Base-by-base conservation (phyloP, 495 filamentous ascomycete species). In the Choiromyces venosus region DNA sequence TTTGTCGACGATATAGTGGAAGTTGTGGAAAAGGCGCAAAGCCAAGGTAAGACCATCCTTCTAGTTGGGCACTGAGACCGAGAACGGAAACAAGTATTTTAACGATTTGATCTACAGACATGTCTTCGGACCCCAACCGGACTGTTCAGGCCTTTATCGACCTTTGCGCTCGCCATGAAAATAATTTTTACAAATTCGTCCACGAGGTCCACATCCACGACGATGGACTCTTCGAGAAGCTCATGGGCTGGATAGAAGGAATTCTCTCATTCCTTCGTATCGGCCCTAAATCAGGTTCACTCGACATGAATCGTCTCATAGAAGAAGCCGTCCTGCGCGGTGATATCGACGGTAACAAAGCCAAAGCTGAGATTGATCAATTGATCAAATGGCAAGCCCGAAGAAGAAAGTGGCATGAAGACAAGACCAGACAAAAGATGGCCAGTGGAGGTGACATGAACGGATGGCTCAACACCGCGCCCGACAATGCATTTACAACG, bases 101-200 rank as follows among this genome's bases (percentile, higher is more conserved):
- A 12, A 68, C 39, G 10, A 10, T 56, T 33, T 16, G 16, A 61
- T 61, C 52, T 33, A 33, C 9, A 61, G 96, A 97, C 82, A 89
- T 94, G 65, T 91, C 91, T 0, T 93, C 93, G 0, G 95, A 99
- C 81, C 95, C 95, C 19, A 99, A 99, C 83, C 93, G 97, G 83
- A 99, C 95, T 0, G 95, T 99, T n/a, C 95, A 99, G 82, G 87
- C 92, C 44, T 99, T 99, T 82, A 99, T 98, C 81, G 96, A 99
- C 82, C 88, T 99, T 61, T 99, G 95, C 82, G 91, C 92, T 72
- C 89, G 95, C 21, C 95, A 99, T 82, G 91, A 99, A 83, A 88
- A 92, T 81, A 94, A 96, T 85, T 96, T 99, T 81, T 99, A 99
- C 86, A 97, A 97, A 81, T 99, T 99, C 80, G 89, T 99, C 4